Evolutionary conservation across 73 alveolate genomes (phyloP), one percentile per base, ranked within the genome.

Genomic region (Paramecium biaurelia): DNA sequence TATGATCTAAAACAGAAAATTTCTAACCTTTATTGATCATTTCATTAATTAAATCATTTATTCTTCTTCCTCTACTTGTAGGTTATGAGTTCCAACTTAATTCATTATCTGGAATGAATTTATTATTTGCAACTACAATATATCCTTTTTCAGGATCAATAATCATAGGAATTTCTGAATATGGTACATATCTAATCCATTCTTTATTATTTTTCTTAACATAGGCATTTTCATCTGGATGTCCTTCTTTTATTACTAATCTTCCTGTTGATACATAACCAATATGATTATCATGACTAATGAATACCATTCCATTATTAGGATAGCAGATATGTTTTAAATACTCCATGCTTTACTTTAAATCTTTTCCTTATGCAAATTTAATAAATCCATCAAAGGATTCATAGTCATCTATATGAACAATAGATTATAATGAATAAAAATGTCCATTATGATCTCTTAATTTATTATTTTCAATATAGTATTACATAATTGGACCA

Each of bases 401-500:
- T 63, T 58, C 88, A 70, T 70, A 32, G 12, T 89, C 76, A 70
- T 89, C 94, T 24, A 89, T 89, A 45, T 45, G 90, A 12, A 58
- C 57, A 18, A 67, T 89, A 37, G 85, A 70, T 41, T 59, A 37
- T 45, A 89, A 89, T 11, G 94, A 67, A 68, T 43, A 57, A 18
- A 41, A 58, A 24, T 45, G 47, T 7, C 87, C 92, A 41, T 70
- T 72, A 26, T n/a, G 35, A 32, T 70, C 10, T 47, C 56, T 57
- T 37, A 35, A 70, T 41, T 89, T 89, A 26, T 28, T 67, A 18
- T 70, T 63, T 30, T 41, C 57, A 14, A 68, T 37, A 18, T 89
- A 59, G 57, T 58, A 89, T n/a, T 45, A 41, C 90, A 95, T 85
- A 7, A 95, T 49, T 21, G 99, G 99, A 5, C 99, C 99, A 74